phyloP scores from a whole-genome alignment of 2,329 filamentous ascomycete species.

The Fusarium circinatum region DNA sequence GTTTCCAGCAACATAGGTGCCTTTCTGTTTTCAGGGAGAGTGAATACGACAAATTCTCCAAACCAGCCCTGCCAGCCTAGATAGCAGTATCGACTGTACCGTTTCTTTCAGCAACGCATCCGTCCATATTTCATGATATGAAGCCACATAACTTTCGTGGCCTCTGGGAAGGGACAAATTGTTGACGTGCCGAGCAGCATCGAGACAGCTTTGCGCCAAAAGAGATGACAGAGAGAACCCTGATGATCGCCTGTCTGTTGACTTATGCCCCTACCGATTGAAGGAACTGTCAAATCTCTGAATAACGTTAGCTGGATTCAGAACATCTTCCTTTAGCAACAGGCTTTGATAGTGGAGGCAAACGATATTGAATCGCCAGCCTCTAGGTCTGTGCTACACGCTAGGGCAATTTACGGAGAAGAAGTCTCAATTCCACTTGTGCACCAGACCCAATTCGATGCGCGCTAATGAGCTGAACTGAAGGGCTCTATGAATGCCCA shows the following conservation, averaged over 20 bases:
- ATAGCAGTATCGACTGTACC: slow-evolving; percentile 14
- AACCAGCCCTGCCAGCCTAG: background rate
- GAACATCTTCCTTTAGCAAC: slow-evolving; percentile 15
- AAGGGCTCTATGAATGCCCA: slow-evolving; percentile 38
- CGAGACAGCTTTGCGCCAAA: slow-evolving; percentile 22
- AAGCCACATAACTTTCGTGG: slow-evolving; percentile 10
- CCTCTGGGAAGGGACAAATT: background rate
- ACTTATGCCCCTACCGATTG: slow-evolving; percentile 28
- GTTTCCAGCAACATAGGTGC: slow-evolving; percentile 24
- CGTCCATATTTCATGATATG: slow-evolving; percentile 23
- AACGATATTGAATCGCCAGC: slow-evolving; percentile 21
- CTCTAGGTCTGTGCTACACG: slow-evolving; percentile 15
- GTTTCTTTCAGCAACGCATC: slow-evolving; percentile 9
- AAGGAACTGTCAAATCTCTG: slow-evolving; percentile 17
- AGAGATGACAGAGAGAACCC: background rate
- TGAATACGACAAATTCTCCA: slow-evolving; percentile 9
- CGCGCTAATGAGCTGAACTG: slow-evolving; percentile 44
- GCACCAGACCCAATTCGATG: slow-evolving; percentile 26
- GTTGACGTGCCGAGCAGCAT: background rate
- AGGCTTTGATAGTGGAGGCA: slow-evolving; percentile 16
- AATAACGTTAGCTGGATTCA: background rate
- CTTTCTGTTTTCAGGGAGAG: slow-evolving; percentile 28
- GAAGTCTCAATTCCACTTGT: slow-evolving; percentile 18
- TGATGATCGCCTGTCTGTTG: background rate
- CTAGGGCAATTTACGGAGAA: slow-evolving; percentile 21